Evolutionary conservation across 1,139 yeast genomes (phyloP), one percentile per base, ranked within the genome.

Genomic region (Diutina neorugosa): DNA sequence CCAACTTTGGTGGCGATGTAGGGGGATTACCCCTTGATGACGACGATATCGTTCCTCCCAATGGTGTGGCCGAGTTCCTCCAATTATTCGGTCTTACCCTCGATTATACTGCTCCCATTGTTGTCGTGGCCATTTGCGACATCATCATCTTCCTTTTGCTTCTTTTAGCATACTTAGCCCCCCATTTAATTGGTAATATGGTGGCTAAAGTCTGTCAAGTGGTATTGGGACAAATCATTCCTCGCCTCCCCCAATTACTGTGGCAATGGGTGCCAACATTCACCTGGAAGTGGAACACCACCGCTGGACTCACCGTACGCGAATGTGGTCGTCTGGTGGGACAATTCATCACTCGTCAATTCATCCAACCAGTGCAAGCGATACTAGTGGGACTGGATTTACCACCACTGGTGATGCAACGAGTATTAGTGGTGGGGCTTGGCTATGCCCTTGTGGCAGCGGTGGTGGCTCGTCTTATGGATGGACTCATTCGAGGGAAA

Each of bases 151-250:
- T 76, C 0, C 63, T 69, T 1, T 77, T 75, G 53, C 61, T 82
- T 51, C 68, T 77, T 41, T 53, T 71, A 6, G 69, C 80, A 3
- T 84, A 82, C 60, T 68, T 78, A 43, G 58, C 81, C 2, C 90
- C 90, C 1, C 78, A 82, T 6, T 59, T 75, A 47, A 53, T 78
- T 12, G 87, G 87, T 3, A 69, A 64, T 52, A 44, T 66, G 51
- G 55, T 67, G 12, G 59, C 65, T n/a, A 27, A 46, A 34, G 20
- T 25, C 16, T 8, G 16, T 8, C 40, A 18, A n/a, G 8, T 27
- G 3, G 7, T 46, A 6, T 14, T 14, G n/a, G 20, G 25, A 4
- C 25, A 19, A 9, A 12, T 43, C 25, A 20, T 43, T 14, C 21
- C 21, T n/a, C 11, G 23, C 11, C n/a, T 31, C 12, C 37, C 37